phyloP scores from a whole-genome alignment of 371 early-diverging fungal species.

The Sporodiniella umbellata region DNA sequence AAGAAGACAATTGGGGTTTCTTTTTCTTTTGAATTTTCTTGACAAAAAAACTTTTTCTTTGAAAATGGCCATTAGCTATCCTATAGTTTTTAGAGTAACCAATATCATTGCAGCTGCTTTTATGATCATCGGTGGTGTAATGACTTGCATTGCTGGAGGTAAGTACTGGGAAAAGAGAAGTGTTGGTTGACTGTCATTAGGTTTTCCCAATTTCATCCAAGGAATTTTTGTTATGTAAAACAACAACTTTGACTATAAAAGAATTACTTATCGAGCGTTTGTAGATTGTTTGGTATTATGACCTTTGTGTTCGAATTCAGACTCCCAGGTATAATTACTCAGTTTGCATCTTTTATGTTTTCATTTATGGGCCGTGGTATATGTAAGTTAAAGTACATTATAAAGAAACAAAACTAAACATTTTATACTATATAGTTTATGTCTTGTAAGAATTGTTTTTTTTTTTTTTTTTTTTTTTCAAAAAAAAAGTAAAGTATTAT shows the following conservation, averaged over 20 bases:
- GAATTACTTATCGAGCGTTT: neutral
- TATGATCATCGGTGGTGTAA: slow-evolving; percentile 40
- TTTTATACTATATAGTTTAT: slow-evolving; percentile 11
- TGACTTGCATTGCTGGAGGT: slow-evolving; percentile 37
- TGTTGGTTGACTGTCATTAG: slow-evolving; percentile 8
- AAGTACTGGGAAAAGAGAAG: neutral
- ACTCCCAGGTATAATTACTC: slow-evolving; percentile 25
- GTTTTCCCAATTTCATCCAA: slow-evolving; percentile 43
- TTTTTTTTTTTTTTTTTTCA: neutral
- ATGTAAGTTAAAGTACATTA: slow-evolving; percentile 13
- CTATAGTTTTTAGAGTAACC: slow-evolving; percentile 27
- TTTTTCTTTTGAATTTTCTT: slow-evolving; percentile 11
- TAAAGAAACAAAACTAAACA: neutral
- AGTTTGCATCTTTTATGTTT: slow-evolving; percentile 30
- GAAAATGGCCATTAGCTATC: slow-evolving; percentile 10
- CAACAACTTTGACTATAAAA: too few species aligned
- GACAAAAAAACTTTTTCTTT: slow-evolving; percentile 1
- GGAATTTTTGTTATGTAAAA: slow-evolving; percentile 41
- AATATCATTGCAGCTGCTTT: slow-evolving; percentile 35
- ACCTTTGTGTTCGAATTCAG: slow-evolving; percentile 38
- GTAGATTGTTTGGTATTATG: slow-evolving; percentile 35
- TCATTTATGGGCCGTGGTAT: slow-evolving; percentile 28
- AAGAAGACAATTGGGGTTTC: neutral
- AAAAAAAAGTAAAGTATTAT: too few species aligned
- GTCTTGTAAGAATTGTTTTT: slow-evolving; percentile 7